A percentile compares a stretch with the other conserved stretches of the same genome.
These are phyloP conservation scores for Stentor roeselii DNA, from an alignment of 73 alveolate species.

Conservation along the genomic window DNA sequence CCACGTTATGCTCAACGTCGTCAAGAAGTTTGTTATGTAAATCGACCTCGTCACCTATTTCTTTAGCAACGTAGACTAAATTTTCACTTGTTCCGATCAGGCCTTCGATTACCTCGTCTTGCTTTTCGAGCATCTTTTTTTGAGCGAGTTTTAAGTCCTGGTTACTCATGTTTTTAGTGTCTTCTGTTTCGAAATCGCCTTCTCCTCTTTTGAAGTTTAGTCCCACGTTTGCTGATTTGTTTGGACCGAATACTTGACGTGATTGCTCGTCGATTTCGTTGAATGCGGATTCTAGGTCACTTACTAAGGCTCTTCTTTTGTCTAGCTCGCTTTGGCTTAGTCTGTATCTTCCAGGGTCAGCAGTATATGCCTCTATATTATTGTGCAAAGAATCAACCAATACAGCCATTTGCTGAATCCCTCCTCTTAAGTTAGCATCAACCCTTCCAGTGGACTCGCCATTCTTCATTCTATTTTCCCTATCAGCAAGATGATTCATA, in stretches of 20 bases:
- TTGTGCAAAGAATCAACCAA: constrained; percentile 3
- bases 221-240: not conserved
- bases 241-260: not conserved
- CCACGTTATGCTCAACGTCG: constrained; percentile 10
- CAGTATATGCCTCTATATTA: not conserved
- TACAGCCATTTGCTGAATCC: not conserved
- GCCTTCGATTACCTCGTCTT: constrained; percentile 18
- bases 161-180: not conserved
- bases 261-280: not conserved
- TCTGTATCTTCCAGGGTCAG: constrained; percentile 8
- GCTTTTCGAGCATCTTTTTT: not conserved
- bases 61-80: not conserved
- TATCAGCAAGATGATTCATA: not conserved
- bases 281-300: not conserved
- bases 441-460: not conserved
- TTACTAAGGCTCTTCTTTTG: not conserved
- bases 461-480: not conserved
- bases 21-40: constrained; percentile 25
- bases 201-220: not conserved
- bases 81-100: constrained; percentile 23
- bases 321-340: not conserved
- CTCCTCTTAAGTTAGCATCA: constrained; percentile 18
- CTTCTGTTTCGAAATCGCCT: not conserved
- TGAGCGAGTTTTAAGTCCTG: constrained; percentile 11
- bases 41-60: constrained; percentile 32